Base-by-base conservation (phyloP, 306 rosid species). In the Calophaca sinica region DNA sequence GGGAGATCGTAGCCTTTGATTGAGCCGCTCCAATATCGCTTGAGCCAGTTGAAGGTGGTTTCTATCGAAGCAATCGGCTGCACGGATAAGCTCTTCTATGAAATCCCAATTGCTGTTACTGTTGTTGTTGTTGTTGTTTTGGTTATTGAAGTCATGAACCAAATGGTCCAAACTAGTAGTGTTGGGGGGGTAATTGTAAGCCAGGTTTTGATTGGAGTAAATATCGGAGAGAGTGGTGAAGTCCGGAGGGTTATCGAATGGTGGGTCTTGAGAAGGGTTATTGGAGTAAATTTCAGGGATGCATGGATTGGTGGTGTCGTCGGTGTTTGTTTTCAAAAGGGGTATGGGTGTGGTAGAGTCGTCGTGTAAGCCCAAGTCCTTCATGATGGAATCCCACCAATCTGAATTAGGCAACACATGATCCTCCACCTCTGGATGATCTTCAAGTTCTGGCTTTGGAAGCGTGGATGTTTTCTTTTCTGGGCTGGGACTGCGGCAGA, bases 341-440 rank as follows among this genome's bases (percentile, higher is more conserved):
- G 89, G 84, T 5, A 65, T 48, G 20, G 89, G 84, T 5, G 70
- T 39, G 13, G 59, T 71, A 13, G 89, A 81, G 9, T 86, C 97
- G 5, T 91, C 96, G 15, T 87, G 88, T 32, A 91, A 80, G 5
- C 87, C 96, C 72, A 94, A 77, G 26, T 94, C 98, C 44, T 77
- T 87, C 89, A 91, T 88, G 79, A 94, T 81, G 10, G 91, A 79
- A 26, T 94, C 97, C 98, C 97, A 93, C 98, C 97, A 94, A 31
- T 94, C 98, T 35, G 89, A 86, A 77, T 70, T 84, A 2, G 88
- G 94, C 74, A 87, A 75, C 38, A 41, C 86, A 61, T 89, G 94
- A 51, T 93, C 96, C 11, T 89, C 98, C 90, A 85, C 84, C 33
- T 42, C 70, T 5, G 3, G 50, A 36, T 36, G 45, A 84, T 83